phyloP scores from a whole-genome alignment of 192 early-diverging fungal genomes.

The Gamsiella multidivaricata region DNA sequence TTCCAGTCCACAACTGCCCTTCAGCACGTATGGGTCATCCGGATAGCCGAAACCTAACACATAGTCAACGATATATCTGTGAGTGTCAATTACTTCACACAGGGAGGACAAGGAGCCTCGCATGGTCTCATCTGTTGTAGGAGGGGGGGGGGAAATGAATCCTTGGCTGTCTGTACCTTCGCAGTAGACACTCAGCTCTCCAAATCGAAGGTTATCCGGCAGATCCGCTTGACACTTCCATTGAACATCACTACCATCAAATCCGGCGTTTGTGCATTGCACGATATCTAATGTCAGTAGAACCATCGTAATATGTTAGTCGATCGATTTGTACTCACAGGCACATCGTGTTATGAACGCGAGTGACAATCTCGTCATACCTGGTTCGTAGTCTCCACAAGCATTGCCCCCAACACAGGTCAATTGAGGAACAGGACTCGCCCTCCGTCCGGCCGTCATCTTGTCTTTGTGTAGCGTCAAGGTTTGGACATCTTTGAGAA shows the following conservation, averaged over 20 bases:
- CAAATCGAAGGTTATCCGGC: conserved; percentile 52
- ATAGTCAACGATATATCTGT: too few relatives aligned
- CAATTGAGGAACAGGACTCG: conserved; percentile 51
- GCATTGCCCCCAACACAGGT: conserved; percentile 59
- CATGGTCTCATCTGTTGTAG: too few relatives aligned
- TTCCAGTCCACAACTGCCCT: conserved; percentile 58
- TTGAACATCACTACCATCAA: conserved; percentile 60
- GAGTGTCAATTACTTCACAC: too few relatives aligned
- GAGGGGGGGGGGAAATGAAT: too few relatives aligned
- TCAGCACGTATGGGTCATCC: conserved; percentile 57
- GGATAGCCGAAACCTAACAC: conserved; percentile 45
- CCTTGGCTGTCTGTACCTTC: conserved; percentile 40
- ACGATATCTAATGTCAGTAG: conserved; percentile 38
- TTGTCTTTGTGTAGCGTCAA: conserved; percentile 50
- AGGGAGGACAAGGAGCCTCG: too few relatives aligned
- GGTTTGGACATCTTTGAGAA: conserved; percentile 50
- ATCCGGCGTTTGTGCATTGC: conserved; percentile 57
- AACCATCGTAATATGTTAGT: not conserved
- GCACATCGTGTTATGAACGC: too few relatives aligned
- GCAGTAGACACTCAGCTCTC: conserved; percentile 53
- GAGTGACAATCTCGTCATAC: too few relatives aligned
- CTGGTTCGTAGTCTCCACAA: conserved; percentile 51
- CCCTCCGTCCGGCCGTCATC: conserved; percentile 55
- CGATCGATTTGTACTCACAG: too few relatives aligned
- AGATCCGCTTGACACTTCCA: conserved; percentile 61